Conservation (phyloP, 202 grass and related monocot species). For the Digitaria exilis region DNA sequence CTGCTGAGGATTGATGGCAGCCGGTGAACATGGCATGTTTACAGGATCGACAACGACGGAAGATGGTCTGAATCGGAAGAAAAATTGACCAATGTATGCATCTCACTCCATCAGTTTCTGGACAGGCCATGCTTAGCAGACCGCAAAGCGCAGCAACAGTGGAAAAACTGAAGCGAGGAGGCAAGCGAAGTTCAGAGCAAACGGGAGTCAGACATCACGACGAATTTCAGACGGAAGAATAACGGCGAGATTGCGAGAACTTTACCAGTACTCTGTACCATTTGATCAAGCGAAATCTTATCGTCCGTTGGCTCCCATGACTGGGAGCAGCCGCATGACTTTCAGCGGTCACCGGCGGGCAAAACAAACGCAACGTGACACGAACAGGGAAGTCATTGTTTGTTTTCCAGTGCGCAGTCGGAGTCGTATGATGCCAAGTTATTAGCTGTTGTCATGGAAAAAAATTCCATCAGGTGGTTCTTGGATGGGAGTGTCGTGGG, state of each 20-base stretch:
- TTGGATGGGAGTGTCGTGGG: background rate
- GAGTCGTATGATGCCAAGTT: background rate
- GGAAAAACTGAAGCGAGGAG: background rate
- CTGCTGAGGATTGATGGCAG: background rate
- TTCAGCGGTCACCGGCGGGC: background rate
- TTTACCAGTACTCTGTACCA: too few species aligned
- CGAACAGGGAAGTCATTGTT: background rate
- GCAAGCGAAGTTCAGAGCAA: background rate
- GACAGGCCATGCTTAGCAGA: background rate
- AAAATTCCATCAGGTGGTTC: background rate
- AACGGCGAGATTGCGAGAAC: too few species aligned
- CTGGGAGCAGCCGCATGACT: background rate
- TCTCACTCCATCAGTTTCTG: background rate
- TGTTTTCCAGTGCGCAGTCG: background rate
- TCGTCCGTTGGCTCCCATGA: background rate
- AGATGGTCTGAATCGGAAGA: background rate
- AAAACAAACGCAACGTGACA: background rate
- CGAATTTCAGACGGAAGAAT: background rate
- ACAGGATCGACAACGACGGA: background rate
- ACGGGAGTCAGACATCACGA: background rate
- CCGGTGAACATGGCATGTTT: conserved; percentile 24
- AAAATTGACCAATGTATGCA: background rate
- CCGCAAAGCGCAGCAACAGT: background rate
- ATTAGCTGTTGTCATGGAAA: background rate
- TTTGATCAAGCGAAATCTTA: background rate